Base-by-base conservation (phyloP, 257 asterid genomes). In the Pogostemon cablin region DNA sequence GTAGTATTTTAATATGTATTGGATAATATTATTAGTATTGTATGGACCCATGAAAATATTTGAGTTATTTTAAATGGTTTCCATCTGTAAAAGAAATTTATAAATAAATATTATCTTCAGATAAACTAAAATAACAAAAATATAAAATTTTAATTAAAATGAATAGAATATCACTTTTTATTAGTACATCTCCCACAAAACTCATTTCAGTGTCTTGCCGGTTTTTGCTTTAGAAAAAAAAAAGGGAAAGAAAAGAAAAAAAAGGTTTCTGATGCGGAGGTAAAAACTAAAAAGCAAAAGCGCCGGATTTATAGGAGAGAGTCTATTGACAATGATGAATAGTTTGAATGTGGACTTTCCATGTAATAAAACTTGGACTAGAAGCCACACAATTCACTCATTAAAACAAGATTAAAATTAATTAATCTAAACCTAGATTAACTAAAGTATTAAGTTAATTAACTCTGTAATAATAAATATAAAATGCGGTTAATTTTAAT, bases 291-390 rank as follows among this genome's bases (percentile, higher is more conserved):
- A 25, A 25, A 38, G 71, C 77, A 25, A 25, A 25, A 38, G 71
- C 77, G 84, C 79, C 81, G 79, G 78, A 66, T 65, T 72, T 59
- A 65, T 42, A 57, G 73, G 76, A 56, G 62, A 52, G 15, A 40
- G 53, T 48, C 53, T 12, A 12, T 3, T 9, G 68, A 64, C 79
- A 57, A 39, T 72, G 56, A 43, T 64, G 62, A 49, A 48, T 44
- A 76, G 84, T 76, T 52, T 63, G 82, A 84, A 74, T 72, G 55
- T 68, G 44, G 66, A 80, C 82, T 72, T 68, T 74, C 20, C 57
- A 38, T 37, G 5, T 8, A 48, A 49, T 46, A 54, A 25, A 48
- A 65, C 75, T 72, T 75, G 54, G 71, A 63, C 79, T 9, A 40
- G 39, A 77, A 72, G 75, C 75, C 81, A 60, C 64, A 50, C 63